Evolutionary conservation across 345 rosid species (phyloP), one percentile per base, ranked within the genome.

Genomic region (Eucalyptus polyanthemos): DNA sequence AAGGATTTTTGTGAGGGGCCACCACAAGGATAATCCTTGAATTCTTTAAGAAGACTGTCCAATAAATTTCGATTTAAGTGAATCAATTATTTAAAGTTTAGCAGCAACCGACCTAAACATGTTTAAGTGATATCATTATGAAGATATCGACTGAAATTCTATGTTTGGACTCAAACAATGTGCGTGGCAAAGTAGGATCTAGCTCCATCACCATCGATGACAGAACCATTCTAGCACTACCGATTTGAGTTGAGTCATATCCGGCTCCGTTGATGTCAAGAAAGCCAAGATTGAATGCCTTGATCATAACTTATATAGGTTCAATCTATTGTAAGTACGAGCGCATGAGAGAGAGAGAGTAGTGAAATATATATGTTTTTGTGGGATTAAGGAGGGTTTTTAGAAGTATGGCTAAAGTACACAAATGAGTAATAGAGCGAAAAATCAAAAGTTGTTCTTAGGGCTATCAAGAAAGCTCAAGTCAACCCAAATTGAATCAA

Each of bases 261-360:
- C 3, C 0, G 2, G 8, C 45, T 76, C 27, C 1, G 2, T 19
- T 11, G 27, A 37, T 21, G 4, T 76, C 9, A 8, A 34, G 83
- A 21, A 21, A 76, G 45, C 83, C 47, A 37, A 37, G 25, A 72
- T 76, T 4, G 15, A 76, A 6, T 21, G 13, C 47, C 14, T 11
- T 2, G 2, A 40, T 19, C 80, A 31, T 19, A 37, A 72, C 22
- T 11, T 5, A 76, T 40, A 10, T 11, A 76, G 13, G 21, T 16
- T 31, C 31, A 13, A 62, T 13, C 31, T 27, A 60, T 60, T 60
- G 31, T 53, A 8, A 53, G 58, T 60, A 27, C 1, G 8, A 9
- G 2, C 0, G 6, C 34, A 7, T 1, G 69, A 29, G 31, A 25
- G 34, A 34, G 34, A 34, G n/a, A 58, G 62, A 22, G 29, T 25